These are phyloP conservation scores for Hortiboletus rubellus DNA, from an alignment of 1,284 basidiomycete genomes.

Conservation along the genomic window DNA sequence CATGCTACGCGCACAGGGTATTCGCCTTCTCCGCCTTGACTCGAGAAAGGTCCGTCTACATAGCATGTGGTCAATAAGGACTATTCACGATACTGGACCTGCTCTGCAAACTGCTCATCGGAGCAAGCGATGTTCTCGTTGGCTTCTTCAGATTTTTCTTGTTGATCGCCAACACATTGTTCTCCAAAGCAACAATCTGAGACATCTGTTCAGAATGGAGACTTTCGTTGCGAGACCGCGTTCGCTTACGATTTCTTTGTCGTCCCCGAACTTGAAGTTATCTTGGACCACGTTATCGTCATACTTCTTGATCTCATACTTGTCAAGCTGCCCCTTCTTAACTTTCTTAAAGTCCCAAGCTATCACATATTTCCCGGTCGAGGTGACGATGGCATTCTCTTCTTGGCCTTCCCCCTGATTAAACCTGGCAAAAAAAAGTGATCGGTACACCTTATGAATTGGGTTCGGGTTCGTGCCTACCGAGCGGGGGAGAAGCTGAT, in stretches of 20 bases:
- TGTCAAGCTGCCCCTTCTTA: conserved; percentile 87
- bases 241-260: conserved; percentile 83
- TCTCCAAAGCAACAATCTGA: conserved; percentile 90
- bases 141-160: conserved; percentile 90
- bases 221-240: conserved; percentile 4
- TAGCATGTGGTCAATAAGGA: conserved; percentile 51
- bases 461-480: conserved; percentile 40
- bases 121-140: conserved; percentile 75
- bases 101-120: conserved; percentile 44
- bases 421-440: conserved; percentile 58
- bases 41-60: conserved; percentile 5
- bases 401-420: conserved; percentile 85
- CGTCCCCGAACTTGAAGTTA: conserved; percentile 94
- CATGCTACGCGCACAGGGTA: conserved; percentile 14
- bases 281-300: conserved; percentile 95
- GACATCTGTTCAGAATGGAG: conserved; percentile 3
- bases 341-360: conserved; percentile 97
- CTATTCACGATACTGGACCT: conserved; percentile 68
- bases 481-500: conserved; percentile 92
- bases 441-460: not conserved
- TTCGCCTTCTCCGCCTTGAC: not conserved
- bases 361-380: conserved; percentile 92
- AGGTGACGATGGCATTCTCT: conserved; percentile 96
- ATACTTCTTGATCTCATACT: conserved; percentile 97
- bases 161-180: conserved; percentile 92